Evolutionary conservation across 1,284 basidiomycete species (phyloP).

Genomic region (Ceratorhiza oryzae-sativae): DNA sequence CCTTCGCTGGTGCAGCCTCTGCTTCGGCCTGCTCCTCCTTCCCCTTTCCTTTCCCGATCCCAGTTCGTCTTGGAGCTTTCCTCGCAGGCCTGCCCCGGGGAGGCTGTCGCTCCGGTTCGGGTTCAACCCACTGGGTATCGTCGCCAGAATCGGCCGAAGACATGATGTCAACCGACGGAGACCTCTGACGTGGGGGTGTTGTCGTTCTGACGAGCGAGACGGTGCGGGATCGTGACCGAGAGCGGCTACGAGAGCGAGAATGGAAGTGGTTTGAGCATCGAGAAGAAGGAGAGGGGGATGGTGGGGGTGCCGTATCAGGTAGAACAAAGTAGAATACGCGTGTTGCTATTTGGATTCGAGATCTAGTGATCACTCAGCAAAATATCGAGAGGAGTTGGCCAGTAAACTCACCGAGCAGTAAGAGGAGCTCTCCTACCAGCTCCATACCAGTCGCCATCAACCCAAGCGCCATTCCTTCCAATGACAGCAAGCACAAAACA

Average conservation of each 20-base stretch:
- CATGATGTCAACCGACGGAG: slow-evolving; percentile 74
- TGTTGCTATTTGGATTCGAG: slow-evolving; percentile 98
- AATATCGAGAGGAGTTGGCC: not conserved
- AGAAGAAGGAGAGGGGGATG: slow-evolving; percentile 28
- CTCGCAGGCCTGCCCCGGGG: not conserved
- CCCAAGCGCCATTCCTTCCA: slow-evolving; percentile 96
- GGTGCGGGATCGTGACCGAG: slow-evolving; percentile 24
- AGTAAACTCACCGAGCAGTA: slow-evolving; percentile 70
- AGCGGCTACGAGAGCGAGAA: slow-evolving; percentile 22
- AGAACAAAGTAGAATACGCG: slow-evolving; percentile 97
- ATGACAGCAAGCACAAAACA: slow-evolving; percentile 90
- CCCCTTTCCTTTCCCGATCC: slow-evolving; percentile 43
- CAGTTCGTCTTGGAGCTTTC: slow-evolving; percentile 54
- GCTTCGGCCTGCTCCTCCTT: slow-evolving; percentile 43
- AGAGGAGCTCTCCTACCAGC: slow-evolving; percentile 85
- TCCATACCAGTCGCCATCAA: slow-evolving; percentile 94
- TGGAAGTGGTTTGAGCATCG: slow-evolving; percentile 18
- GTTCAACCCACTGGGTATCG: slow-evolving; percentile 54
- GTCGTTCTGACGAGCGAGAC: slow-evolving; percentile 9
- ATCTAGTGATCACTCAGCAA: slow-evolving; percentile 59
- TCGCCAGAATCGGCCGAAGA: slow-evolving; percentile 73
- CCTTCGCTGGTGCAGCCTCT: slow-evolving; percentile 22
- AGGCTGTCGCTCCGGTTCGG: slow-evolving; percentile 25
- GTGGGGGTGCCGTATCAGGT: slow-evolving; percentile 53
- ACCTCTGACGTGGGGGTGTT: slow-evolving; percentile 58